These are phyloP conservation scores for Casaregolazyma lundiana DNA, from an alignment of 1,139 yeast genomes.

Conservation along the genomic window DNA sequence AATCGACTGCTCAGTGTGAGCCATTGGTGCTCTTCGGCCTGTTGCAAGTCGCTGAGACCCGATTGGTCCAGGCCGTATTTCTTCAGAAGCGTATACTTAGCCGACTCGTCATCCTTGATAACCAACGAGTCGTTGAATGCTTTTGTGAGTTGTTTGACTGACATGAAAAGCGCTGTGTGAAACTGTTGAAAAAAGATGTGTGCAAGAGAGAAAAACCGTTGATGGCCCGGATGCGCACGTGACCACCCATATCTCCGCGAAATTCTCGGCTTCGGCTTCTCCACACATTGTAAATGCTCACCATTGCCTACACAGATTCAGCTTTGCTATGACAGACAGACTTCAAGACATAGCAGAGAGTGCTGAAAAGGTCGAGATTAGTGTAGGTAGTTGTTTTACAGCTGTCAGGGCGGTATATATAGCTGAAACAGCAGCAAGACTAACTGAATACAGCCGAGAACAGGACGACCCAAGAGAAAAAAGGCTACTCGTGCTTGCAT, in stretches of 20 bases:
- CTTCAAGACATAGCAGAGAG: slow-evolving; percentile 1
- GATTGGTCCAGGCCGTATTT: slow-evolving; percentile 20
- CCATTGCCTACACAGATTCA: too few species aligned
- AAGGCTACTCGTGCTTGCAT: slow-evolving; percentile 83
- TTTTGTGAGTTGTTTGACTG: slow-evolving; percentile 25
- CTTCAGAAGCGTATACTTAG: slow-evolving; percentile 12
- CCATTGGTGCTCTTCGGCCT: slow-evolving; percentile 82
- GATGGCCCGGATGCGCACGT: too few species aligned
- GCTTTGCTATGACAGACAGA: slow-evolving; percentile 3
- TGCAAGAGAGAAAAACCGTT: background rate
- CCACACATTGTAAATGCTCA: background rate
- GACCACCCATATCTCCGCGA: background rate
- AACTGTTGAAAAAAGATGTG: background rate
- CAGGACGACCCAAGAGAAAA: slow-evolving; percentile 26
- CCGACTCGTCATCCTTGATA: slow-evolving; percentile 18
- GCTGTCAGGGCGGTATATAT: too few species aligned
- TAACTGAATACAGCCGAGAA: slow-evolving; percentile 8
- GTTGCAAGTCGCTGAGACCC: slow-evolving; percentile 37
- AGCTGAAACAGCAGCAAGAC: background rate
- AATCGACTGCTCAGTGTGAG: slow-evolving; percentile 62
- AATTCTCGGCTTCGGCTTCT: background rate
- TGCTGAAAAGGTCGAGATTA: background rate
- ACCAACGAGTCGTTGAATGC: slow-evolving; percentile 25
- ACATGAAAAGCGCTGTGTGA: slow-evolving; percentile 7
- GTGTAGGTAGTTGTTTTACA: slow-evolving; percentile 5